phyloP scores from a whole-genome alignment of 2,329 filamentous ascomycete species.

The Neophaeococcomyces aloes region DNA sequence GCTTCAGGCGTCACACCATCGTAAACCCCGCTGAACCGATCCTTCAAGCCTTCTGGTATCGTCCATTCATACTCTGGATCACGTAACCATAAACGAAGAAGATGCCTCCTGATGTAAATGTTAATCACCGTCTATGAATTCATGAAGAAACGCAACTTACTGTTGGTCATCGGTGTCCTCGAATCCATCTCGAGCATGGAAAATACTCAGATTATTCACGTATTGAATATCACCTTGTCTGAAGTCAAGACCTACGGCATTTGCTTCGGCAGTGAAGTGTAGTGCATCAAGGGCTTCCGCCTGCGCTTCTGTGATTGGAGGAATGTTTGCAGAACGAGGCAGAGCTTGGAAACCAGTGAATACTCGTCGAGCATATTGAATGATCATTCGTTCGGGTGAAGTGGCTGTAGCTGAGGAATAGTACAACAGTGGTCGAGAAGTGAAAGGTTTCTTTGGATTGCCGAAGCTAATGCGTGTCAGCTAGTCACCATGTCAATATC shows the following conservation, averaged over 20 bases:
- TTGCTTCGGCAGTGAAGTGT: constrained; percentile 39
- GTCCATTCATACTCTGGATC: constrained; percentile 39
- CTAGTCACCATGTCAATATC: background rate
- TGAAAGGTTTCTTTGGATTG: constrained; percentile 38
- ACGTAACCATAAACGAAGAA: constrained; percentile 39
- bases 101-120: constrained; percentile 29
- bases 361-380: constrained; percentile 50
- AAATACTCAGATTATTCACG: constrained; percentile 43
- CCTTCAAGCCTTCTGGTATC: constrained; percentile 29
- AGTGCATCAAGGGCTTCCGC: constrained; percentile 43
- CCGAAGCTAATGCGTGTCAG: constrained; percentile 36
- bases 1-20: constrained; percentile 30
- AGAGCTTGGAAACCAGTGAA: constrained; percentile 44
- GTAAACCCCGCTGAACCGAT: constrained; percentile 26
- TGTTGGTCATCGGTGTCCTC: constrained; percentile 25
- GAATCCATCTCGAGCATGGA: constrained; percentile 42
- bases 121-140: too few relatives aligned
- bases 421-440: constrained; percentile 36
- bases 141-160: too few relatives aligned
- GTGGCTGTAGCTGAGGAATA: constrained; percentile 40
- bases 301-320: constrained; percentile 42
- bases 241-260: constrained; percentile 35
- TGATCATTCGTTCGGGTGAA: constrained; percentile 39
- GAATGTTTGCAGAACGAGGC: constrained; percentile 34
- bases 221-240: constrained; percentile 42